A percentile compares a stretch with the other conserved stretches of the same genome.
These are phyloP conservation scores for Prinsepia uniflora DNA, from an alignment of 306 rosid species.

Conservation along the genomic window DNA sequence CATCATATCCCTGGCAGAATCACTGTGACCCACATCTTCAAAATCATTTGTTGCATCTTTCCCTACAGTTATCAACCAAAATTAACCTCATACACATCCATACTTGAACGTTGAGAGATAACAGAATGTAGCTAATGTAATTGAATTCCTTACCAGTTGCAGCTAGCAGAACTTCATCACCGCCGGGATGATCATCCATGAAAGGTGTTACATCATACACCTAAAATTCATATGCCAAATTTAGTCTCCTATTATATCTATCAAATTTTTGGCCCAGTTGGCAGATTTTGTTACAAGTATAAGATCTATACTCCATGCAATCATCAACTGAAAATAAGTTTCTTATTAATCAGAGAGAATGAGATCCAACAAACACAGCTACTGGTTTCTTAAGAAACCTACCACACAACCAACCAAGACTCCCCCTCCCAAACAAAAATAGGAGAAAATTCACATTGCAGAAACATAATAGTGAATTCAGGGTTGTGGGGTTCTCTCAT, in stretches of 20 bases:
- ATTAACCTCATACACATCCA: neutral
- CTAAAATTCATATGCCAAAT: slow-evolving; percentile 28
- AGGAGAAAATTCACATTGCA: neutral
- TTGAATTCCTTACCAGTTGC: slow-evolving; percentile 59
- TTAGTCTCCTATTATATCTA: neutral
- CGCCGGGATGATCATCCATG: slow-evolving; percentile 99
- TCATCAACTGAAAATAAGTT: neutral
- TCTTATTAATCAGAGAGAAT: neutral
- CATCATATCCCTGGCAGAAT: slow-evolving; percentile 88
- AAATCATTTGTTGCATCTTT: slow-evolving; percentile 93
- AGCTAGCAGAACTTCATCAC: slow-evolving; percentile 80
- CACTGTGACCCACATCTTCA: slow-evolving; percentile 98
- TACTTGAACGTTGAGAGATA: neutral
- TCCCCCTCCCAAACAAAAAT: too few species aligned
- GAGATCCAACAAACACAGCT: neutral
- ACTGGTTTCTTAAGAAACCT: too few species aligned
- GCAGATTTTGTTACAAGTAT: neutral
- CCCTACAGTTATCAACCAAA: slow-evolving; percentile 42
- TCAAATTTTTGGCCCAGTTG: neutral
- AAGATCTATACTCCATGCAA: neutral
- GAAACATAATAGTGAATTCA: neutral
- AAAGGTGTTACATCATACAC: slow-evolving; percentile 86
- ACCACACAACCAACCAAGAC: too few species aligned
- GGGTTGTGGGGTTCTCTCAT: neutral
- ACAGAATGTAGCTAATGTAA: neutral